A percentile compares a stretch with the other conserved stretches of the same genome.
phyloP scores from a whole-genome alignment of 768 basidiomycete species.

The Rhizopogon vinicolor region DNA sequence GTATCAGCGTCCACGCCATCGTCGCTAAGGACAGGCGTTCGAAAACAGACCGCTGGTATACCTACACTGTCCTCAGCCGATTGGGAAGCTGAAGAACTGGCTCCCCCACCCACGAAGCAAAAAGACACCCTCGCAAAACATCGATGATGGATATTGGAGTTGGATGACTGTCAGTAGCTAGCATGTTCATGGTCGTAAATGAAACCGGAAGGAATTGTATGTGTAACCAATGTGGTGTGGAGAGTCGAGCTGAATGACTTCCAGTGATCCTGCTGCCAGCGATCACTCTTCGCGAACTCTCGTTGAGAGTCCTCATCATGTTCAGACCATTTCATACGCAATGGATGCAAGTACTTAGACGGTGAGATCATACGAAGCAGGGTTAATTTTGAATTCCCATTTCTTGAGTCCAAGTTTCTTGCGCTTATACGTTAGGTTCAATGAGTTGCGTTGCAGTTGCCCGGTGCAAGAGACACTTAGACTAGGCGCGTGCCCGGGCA shows the following conservation, averaged over 20 bases:
- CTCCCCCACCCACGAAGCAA: conserved; percentile 30
- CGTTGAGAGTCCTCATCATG: no score
- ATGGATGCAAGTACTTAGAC: no score
- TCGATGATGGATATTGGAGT: background rate
- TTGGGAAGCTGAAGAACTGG: conserved; percentile 50
- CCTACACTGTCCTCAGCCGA: conserved; percentile 46
- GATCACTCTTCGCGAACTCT: no score
- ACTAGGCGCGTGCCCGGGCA: no score
- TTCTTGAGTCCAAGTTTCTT: no score
- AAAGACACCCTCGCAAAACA: background rate
- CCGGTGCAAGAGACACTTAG: no score
- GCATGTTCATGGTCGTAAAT: background rate
- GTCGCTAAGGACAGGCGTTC: conserved; percentile 1
- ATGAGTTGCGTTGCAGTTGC: no score
- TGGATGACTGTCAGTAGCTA: background rate
- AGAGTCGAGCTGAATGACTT: background rate
- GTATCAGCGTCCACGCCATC: background rate
- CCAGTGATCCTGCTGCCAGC: no score
- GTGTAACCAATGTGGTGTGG: background rate
- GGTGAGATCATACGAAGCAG: no score
- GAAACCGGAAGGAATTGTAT: background rate
- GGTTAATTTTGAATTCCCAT: no score
- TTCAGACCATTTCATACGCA: no score
- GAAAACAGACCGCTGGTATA: conserved; percentile 31
- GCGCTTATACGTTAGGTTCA: no score